These are phyloP conservation scores for Lecanicillium sp. DNA, from an alignment of 2,329 filamentous ascomycete species.

Conservation along the genomic window DNA sequence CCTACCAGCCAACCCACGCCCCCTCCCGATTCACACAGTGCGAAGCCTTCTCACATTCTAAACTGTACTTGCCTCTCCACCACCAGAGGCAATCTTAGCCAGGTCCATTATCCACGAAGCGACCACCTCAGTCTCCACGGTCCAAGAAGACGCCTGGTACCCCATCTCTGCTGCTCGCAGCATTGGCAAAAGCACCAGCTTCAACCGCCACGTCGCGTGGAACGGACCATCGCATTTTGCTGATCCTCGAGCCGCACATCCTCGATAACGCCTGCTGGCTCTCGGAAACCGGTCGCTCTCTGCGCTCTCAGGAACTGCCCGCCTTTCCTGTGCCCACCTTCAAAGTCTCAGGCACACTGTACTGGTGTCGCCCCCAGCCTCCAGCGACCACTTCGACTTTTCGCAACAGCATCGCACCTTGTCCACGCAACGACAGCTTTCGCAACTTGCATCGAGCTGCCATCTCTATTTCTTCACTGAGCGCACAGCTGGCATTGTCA, in stretches of 20 bases:
- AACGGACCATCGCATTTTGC: slow-evolving; percentile 6
- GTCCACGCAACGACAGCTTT: background rate
- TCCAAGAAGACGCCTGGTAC: slow-evolving; percentile 9
- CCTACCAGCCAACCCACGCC: too few relatives aligned
- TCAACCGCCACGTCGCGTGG: slow-evolving; percentile 12
- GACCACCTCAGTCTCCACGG: slow-evolving; percentile 12
- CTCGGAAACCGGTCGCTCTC: background rate
- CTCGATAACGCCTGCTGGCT: background rate
- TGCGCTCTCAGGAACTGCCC: background rate
- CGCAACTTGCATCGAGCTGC: background rate
- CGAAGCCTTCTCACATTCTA: background rate
- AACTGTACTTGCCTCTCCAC: slow-evolving; percentile 2
- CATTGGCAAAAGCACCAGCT: slow-evolving; percentile 2
- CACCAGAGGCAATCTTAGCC: slow-evolving; percentile 11
- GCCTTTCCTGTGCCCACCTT: background rate
- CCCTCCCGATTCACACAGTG: slow-evolving; percentile 9
- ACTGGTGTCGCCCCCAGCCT: slow-evolving; percentile 1
- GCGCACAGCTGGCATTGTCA: background rate
- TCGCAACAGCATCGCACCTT: slow-evolving; percentile 7
- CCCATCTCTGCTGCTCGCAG: slow-evolving; percentile 12
- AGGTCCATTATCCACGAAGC: slow-evolving; percentile 10
- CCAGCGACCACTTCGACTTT: slow-evolving; percentile 8
- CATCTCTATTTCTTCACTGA: background rate
- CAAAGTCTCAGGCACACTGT: slow-evolving; percentile 10
- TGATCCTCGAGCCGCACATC: background rate